Evolutionary conservation across 768 basidiomycete species (phyloP).

Genomic region (Termitomyces sp.): DNA sequence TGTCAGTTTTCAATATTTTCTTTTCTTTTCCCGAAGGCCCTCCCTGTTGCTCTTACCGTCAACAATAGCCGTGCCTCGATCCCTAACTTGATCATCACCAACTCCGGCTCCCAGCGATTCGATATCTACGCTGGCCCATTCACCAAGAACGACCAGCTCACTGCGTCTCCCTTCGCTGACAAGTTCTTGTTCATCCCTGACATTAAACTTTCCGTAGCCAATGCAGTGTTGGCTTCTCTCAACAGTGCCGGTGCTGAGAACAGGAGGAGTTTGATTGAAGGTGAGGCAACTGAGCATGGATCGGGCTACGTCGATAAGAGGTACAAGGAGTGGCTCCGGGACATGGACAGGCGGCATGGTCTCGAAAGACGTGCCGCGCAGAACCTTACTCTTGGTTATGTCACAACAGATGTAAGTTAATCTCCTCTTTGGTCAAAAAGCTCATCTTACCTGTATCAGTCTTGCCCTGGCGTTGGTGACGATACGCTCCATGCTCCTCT

Average conservation of each 20-base stretch:
- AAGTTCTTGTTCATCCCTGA: constrained; percentile 57
- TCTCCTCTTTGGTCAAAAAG: not conserved
- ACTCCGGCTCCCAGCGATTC: constrained; percentile 64
- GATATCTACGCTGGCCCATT: constrained; percentile 66
- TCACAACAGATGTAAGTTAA: constrained; percentile 35
- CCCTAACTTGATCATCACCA: constrained; percentile 60
- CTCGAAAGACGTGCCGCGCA: constrained; percentile 35
- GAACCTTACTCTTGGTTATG: constrained; percentile 69
- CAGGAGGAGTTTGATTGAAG: constrained; percentile 19
- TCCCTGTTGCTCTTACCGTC: constrained; percentile 50
- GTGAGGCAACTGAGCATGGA: constrained; percentile 20
- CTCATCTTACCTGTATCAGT: constrained; percentile 23
- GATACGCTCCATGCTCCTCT: constrained; percentile 63
- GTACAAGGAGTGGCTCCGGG: constrained; percentile 44
- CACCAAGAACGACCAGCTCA: constrained; percentile 78
- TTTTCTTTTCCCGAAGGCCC: constrained; percentile 31
- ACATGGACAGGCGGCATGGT: constrained; percentile 41
- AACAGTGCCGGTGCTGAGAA: constrained; percentile 29
- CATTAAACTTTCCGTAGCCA: constrained; percentile 46
- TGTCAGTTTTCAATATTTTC: not conserved
- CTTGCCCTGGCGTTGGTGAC: constrained; percentile 73
- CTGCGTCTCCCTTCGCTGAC: constrained; percentile 66
- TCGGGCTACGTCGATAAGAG: constrained; percentile 3
- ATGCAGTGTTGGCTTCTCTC: constrained; percentile 44
- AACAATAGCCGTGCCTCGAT: constrained; percentile 59